Evolutionary conservation across 2,329 filamentous ascomycete genomes (phyloP).

Genomic region (Calonectria naviculata): DNA sequence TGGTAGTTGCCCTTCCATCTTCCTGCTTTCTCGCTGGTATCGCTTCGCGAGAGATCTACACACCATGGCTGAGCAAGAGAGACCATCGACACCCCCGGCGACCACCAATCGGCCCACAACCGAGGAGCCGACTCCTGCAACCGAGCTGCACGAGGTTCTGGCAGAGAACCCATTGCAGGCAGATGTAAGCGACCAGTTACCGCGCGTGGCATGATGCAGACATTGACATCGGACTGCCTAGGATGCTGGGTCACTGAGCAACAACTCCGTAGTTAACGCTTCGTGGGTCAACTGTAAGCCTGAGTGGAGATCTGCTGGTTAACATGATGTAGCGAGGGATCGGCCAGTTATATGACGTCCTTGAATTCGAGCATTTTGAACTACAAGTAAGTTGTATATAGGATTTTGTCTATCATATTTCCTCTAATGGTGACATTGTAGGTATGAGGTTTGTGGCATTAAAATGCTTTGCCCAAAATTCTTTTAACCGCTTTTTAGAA

Average conservation of each 20-base stretch:
- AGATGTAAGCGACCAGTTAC: background rate
- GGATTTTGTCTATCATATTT: background rate
- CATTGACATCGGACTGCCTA: background rate
- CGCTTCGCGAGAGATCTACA: background rate
- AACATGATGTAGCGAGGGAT: background rate
- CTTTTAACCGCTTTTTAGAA: conserved; percentile 10
- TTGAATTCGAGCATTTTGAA: conserved; percentile 13
- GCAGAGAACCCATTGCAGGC: conserved; percentile 7
- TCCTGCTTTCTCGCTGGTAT: background rate
- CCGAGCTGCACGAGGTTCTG: background rate
- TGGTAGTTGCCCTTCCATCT: background rate
- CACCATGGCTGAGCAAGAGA: conserved; percentile 2
- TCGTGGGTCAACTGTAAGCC: background rate
- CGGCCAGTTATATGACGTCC: conserved; percentile 2
- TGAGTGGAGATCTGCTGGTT: background rate
- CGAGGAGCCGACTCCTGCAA: background rate
- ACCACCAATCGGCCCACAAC: background rate
- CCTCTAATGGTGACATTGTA: background rate
- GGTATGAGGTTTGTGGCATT: conserved; percentile 11
- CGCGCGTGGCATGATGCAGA: background rate
- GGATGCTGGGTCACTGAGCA: background rate
- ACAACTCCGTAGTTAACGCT: conserved; percentile 1
- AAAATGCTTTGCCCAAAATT: background rate
- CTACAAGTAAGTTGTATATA: background rate
- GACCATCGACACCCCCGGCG: background rate